Conservation (phyloP, 2,329 filamentous ascomycete genomes). For the Didymella pinodella region DNA sequence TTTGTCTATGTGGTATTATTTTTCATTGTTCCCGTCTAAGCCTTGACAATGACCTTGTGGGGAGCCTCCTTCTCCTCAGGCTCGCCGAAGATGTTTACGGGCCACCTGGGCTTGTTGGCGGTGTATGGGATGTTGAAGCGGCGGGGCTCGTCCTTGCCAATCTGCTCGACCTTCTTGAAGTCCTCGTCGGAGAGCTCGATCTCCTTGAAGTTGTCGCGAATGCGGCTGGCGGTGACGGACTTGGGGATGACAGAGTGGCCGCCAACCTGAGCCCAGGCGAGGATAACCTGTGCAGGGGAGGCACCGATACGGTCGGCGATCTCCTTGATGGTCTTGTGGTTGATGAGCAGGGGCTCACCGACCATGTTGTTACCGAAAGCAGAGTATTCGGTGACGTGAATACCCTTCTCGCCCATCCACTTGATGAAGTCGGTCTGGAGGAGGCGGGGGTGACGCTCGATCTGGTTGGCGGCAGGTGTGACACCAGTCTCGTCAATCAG, state of each 20-base stretch:
- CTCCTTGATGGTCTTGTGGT: conserved; percentile 69
- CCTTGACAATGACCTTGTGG: conserved; percentile 54
- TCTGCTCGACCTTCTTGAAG: conserved; percentile 47
- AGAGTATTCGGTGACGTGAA: conserved; percentile 43
- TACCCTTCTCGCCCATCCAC: conserved; percentile 43
- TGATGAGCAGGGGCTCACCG: conserved; percentile 53
- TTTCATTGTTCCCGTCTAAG: conserved; percentile 11
- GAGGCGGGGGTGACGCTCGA: conserved; percentile 42
- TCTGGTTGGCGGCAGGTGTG: conserved; percentile 41
- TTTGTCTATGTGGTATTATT: conserved; percentile 18
- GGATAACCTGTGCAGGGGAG: conserved; percentile 78
- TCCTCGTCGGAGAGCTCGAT: conserved; percentile 39
- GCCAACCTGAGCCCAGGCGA: conserved; percentile 84
- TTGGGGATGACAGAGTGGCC: conserved; percentile 46
- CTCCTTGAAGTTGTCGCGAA: conserved; percentile 45
- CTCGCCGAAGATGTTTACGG: conserved; percentile 65
- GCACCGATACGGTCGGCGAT: conserved; percentile 68
- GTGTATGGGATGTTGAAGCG: conserved; percentile 57
- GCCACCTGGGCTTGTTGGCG: conserved; percentile 62
- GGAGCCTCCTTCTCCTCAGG: conserved; percentile 60
- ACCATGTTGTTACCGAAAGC: conserved; percentile 66
- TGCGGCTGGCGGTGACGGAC: conserved; percentile 42
- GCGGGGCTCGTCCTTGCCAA: conserved; percentile 69
- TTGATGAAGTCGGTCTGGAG: conserved; percentile 41
- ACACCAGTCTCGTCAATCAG: conserved; percentile 58